These are phyloP conservation scores for Yamadazyma kanchanaburiensis DNA, from an alignment of 1,139 yeast species.

Conservation along the genomic window DNA sequence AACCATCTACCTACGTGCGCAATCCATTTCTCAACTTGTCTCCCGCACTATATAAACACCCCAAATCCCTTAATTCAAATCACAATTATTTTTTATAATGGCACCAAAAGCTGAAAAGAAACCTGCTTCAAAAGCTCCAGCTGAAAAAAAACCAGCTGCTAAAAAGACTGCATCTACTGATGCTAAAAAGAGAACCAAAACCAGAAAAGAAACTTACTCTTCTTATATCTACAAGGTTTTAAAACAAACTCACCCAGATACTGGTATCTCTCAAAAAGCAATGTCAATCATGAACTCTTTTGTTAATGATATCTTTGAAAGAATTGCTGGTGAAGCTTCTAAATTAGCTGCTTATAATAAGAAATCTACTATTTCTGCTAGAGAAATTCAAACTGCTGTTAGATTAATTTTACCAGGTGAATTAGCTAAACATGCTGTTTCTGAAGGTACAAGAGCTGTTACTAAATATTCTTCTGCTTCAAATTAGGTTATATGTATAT, in stretches of 20 bases:
- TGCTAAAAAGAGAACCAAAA: slow-evolving; percentile 91
- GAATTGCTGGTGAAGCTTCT: slow-evolving; percentile 97
- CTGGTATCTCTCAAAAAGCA: slow-evolving; percentile 99
- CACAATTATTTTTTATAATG: too few species aligned
- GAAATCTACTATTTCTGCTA: slow-evolving; percentile 97
- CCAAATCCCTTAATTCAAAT: too few species aligned
- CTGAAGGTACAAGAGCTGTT: slow-evolving; percentile 99
- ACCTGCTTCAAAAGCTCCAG: slow-evolving; percentile 99
- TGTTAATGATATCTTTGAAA: slow-evolving; percentile 93
- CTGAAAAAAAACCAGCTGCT: slow-evolving; percentile 94
- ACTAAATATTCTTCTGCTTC: slow-evolving; percentile 96
- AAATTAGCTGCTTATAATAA: slow-evolving; percentile 99
- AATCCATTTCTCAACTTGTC: too few species aligned
- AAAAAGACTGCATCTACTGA: slow-evolving; percentile 89
- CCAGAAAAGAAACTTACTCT: slow-evolving; percentile 98
- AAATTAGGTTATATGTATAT: slow-evolving; percentile 24
- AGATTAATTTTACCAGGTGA: slow-evolving; percentile 99
- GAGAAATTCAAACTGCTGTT: slow-evolving; percentile 99
- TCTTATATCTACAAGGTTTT: slow-evolving; percentile 98
- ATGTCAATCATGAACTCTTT: slow-evolving; percentile 99
- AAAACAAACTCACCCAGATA: slow-evolving; percentile 99
- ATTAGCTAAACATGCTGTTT: slow-evolving; percentile 98
- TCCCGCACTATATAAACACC: too few species aligned
- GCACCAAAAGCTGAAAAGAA: slow-evolving; percentile 98
- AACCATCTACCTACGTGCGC: too few species aligned